Base-by-base conservation (phyloP, 306 rosid species). In the Neltuma alba region DNA sequence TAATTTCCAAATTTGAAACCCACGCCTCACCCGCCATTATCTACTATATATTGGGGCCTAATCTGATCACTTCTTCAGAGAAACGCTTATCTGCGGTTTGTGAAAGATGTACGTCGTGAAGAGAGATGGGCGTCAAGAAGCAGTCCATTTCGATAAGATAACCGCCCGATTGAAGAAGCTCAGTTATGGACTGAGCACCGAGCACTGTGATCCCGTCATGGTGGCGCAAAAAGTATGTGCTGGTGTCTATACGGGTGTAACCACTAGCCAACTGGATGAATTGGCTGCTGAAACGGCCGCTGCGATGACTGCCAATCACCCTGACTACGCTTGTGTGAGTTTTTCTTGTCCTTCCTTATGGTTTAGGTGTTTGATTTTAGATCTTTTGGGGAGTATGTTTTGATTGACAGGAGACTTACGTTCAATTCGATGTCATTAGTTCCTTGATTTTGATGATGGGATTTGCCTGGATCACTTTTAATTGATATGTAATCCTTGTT, bases 271-370 rank as follows among this genome's bases (percentile, higher is more conserved):
- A 80, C 95, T 95, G 6, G 99, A 95, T 78, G 98, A 92, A 72
- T 81, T 95, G 82, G 98, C 99, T 0, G 99, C 99, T 2, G 99
- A 95, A 88, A 95, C 98, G 0, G 97, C 99, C 16, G 97, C 98
- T 1, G 97, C 97, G 8, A 70, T 94, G 98, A 95, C 98, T 0
- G 89, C 99, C 0, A 92, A 85, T 61, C 99, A 91, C 64, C 98
- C 98, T 6, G 98, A 95, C 69, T 95, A 95, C 27, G 99, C 99
- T 3, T 90, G 88, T 3, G 99, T 94, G 30, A 82, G 94, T 87
- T 67, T 67, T 40, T 23, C 4, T 40, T 30, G n/a, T 41, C 34
- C 14, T 23, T 31, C 7, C 52, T 38, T 28, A 11, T 38, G 50
- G 48, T 38, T 21, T 38, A 0, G 50, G 33, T 15, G 30, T 38